Evolutionary conservation across 768 basidiomycete species (phyloP), one percentile per base, ranked within the genome.

Genomic region (Tylopilus sp.): DNA sequence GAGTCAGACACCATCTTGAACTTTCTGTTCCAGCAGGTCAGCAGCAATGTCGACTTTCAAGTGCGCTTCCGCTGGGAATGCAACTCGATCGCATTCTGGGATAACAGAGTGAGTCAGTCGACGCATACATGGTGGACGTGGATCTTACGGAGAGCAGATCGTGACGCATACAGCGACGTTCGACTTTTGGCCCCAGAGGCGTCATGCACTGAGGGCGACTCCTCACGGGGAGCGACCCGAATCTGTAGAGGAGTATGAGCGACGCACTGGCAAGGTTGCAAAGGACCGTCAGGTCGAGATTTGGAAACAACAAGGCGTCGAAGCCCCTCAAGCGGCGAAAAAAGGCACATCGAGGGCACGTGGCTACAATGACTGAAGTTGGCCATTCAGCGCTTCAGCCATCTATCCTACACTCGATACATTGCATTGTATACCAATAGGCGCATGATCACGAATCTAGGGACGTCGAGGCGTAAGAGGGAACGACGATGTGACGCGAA

Each of bases 31-130:
- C 78, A 72, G 60, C 80, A 85, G 61, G 82, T 91, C 58, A 75
- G 77, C 46, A 78, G 81, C 56, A 88, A 83, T 65, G 78, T 80
- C 6, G 86, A 88, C 64, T 82, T 81, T 68, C 87, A 88, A 53
- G 83, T 86, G 38, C 82, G 86, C 52, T 87, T 87, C 77, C 79
- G 75, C 55, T 91, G 90, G 90, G 78, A 85, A 63, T 71, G 75
- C 33, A 82, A 89, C 63, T 85, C 86, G 38, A 72, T 91, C 47
- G 89, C 88, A n/a, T 75, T 91, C 65, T 92, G 91, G 90, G 88
- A 92, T 61, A 91, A 91, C 68, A 76, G 89, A 67, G 86, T 87
- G 56, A 78, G 57, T 45, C n/a, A 4, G 11, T 45, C 20, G 28
- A 22, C 1, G 13, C 18, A 1, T 22, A 18, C 18, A 18, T 38